phyloP scores from a whole-genome alignment of 495 filamentous ascomycete species.

The Neurospora hispaniola region DNA sequence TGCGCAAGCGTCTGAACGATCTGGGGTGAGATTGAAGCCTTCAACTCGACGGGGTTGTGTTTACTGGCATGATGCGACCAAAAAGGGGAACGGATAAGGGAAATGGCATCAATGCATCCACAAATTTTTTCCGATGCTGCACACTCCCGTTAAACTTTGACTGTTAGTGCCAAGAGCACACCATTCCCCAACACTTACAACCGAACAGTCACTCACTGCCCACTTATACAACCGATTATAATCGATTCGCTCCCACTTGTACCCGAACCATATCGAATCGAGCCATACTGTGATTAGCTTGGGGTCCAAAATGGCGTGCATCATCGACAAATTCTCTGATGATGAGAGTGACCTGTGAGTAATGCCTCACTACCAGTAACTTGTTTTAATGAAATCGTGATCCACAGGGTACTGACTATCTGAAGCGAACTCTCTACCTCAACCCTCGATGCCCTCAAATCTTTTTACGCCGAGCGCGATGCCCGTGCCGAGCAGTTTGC shows the following conservation, averaged over 20 bases:
- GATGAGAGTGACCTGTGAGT: conserved; percentile 23
- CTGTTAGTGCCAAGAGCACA: not conserved
- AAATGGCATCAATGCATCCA: not conserved
- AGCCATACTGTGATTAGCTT: not conserved
- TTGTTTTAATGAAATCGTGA: too few species aligned
- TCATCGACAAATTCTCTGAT: not conserved
- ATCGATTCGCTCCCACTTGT: not conserved
- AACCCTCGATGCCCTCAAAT: conserved; percentile 51
- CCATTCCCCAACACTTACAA: not conserved
- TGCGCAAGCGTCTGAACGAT: not conserved
- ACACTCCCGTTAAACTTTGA: not conserved
- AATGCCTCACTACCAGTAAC: not conserved
- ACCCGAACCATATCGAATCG: not conserved
- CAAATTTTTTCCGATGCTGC: not conserved
- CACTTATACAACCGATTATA: not conserved
- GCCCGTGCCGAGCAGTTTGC: conserved; percentile 51
- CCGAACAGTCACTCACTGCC: not conserved
- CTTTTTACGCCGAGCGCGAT: conserved; percentile 62
- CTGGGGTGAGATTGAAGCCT: not conserved
- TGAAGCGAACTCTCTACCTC: conserved; percentile 45
- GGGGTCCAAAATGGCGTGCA: not conserved
- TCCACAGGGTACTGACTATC: not conserved
- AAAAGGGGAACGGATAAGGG: not conserved
- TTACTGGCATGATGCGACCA: not conserved
- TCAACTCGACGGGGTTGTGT: not conserved